Base-by-base conservation (phyloP, 1,284 basidiomycete genomes). In the Gomphus bonarii region DNA sequence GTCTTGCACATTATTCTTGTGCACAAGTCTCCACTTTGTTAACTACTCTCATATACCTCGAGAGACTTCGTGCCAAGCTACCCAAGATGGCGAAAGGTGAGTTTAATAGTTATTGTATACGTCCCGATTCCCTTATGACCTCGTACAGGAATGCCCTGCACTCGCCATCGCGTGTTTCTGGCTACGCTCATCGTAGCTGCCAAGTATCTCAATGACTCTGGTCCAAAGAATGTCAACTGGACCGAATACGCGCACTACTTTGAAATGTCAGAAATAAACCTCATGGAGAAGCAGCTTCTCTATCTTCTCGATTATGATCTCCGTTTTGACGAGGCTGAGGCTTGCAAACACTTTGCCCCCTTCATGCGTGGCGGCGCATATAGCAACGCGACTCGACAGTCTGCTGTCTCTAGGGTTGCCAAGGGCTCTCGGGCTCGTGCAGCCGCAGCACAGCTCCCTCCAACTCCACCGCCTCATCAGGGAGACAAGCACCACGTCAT, bases 151-250 rank as follows among this genome's bases (percentile, higher is more conserved):
- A 86, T 95, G 78, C 82, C 88, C 25, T 95, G 91, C 71, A 95
- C 95, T 5, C 82, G 91, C 54, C 95, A 97, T 70, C 88, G 95
- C 51, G 88, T 98, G 61, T 97, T 99, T 73, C 80, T 99, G 63
- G 95, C 95, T 40, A 87, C 90, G 0, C 84, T 98, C 66, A 98
- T 99, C 70, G 90, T 95, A 51, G 88, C 95, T 31, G 89, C 94
- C 64, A 99, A 99, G 74, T 98, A 98, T 72, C 82, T 98, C 67
- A 97, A 99, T 73, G 95, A 98, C 74, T 92, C 91, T 31, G 87
- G 86, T 44, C 91, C 91, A 14, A 97, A 95, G 78, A 98, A 98
- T 76, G 83, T 84, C 71, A 92, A 97, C 75, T 97, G 94, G 94
- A 79, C 82, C 56, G 68, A 72, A 56, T 92, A 95, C 70, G 89